Evolutionary conservation across 352 stramenopile genomes (phyloP), one percentile per base, ranked within the genome.

Genomic region (Thalassiosira ordinaria): DNA sequence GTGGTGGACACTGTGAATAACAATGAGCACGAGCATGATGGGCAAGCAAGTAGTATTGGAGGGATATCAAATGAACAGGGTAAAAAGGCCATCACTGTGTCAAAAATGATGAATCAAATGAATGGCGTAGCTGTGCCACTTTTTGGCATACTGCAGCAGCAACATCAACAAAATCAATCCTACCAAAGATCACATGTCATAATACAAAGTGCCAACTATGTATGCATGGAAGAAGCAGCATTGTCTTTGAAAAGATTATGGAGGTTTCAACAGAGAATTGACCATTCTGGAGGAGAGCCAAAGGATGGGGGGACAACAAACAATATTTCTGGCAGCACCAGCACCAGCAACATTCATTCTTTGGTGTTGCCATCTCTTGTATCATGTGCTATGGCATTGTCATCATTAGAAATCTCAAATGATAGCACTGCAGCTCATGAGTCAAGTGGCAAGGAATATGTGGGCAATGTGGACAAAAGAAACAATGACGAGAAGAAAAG

Each of bases 321-420:
- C 22, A 26, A 47, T 53, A 20, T 27, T 20, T 6, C 11, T 13
- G 53, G 29, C 35, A 37, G 33, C 52, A 13, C 13, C 35, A n/a
- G n/a, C n/a, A n/a, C n/a, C 35, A 20, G 27, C n/a, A 37, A 16
- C 52, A 27, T 67, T 3, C 22, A 46, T 14, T 62, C 63, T 11
- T 66, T 82, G 13, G 61, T 57, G n/a, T 20, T 82, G 3, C 75
- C 75, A n/a, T 53, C 24, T 29, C 62, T 83, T 11, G 35, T 83
- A 13, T 68, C 66, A 1, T 78, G 75, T 51, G 67, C 52, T 29
- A 47, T 78, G 66, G 61, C 67, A 33, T 26, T 83, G 24, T 73
- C 75, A 31, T 68, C 37, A 11, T 29, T 83, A 22, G 66, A 82
- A 3, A 61, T 81, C 56, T 31, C 57, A 37, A 49, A 24, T 3